Percentiles rank a stretch among this genome's conserved stretches.
These are phyloP conservation scores for Sistotremastrum suecicum DNA, from an alignment of 768 basidiomycete genomes.

Conservation along the genomic window DNA sequence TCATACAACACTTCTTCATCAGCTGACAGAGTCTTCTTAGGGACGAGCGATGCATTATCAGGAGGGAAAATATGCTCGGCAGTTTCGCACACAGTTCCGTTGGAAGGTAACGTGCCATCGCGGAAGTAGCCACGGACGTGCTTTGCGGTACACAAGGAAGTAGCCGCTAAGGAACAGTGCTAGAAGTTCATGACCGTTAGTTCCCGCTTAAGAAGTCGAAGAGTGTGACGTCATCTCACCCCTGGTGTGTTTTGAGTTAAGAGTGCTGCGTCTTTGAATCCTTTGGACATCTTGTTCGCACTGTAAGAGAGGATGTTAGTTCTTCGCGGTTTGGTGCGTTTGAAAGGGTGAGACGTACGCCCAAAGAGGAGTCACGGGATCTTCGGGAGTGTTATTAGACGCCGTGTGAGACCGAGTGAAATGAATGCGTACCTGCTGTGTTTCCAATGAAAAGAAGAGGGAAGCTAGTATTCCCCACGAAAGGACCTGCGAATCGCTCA, in stretches of 20 bases:
- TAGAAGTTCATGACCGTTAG: background rate
- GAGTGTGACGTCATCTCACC: background rate
- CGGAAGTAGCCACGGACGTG: constrained; percentile 13
- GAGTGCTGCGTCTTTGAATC: constrained; percentile 3
- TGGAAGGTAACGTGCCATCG: constrained; percentile 11
- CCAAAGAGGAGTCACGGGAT: constrained; percentile 7
- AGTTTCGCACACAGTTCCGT: constrained; percentile 11
- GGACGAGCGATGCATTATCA: too few relatives aligned
- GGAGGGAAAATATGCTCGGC: too few relatives aligned
- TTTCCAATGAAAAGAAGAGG: constrained; percentile 28
- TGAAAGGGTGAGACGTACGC: constrained; percentile 1
- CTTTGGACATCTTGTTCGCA: constrained; percentile 2
- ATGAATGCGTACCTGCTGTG: constrained; percentile 13
- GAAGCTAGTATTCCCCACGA: constrained; percentile 23
- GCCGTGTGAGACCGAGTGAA: too few relatives aligned
- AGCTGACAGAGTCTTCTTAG: too few relatives aligned
- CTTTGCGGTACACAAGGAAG: constrained; percentile 11
- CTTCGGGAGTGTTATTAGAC: background rate
- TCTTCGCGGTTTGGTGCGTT: too few relatives aligned
- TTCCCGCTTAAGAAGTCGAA: background rate
- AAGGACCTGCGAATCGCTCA: background rate
- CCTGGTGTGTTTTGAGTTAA: constrained; percentile 5
- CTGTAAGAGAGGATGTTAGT: background rate
- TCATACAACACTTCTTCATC: too few relatives aligned
- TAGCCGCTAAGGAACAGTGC: constrained; percentile 10